Percentiles rank a stretch among this genome's conserved stretches.
phyloP scores from a whole-genome alignment of 129 eudicot species.

The Flaveria robusta region DNA sequence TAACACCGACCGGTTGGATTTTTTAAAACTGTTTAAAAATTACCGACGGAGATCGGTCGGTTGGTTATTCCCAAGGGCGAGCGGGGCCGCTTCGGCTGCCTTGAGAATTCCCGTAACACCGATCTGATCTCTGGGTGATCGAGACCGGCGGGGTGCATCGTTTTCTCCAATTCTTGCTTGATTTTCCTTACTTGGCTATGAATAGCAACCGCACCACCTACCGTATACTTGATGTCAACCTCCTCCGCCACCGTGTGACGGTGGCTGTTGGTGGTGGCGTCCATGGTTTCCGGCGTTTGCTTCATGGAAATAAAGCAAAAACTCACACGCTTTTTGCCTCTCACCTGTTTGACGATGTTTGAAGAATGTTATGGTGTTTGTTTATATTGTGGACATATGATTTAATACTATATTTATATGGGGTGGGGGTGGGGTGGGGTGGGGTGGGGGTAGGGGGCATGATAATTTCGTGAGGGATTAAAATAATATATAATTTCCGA shows the following conservation, averaged over 20 bases:
- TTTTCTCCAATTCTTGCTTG: conserved; percentile 64
- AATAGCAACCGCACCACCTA: conserved; percentile 41
- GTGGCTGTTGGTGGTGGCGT: conserved; percentile 29
- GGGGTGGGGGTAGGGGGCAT: conserved; percentile 13
- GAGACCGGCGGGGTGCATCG: conserved; percentile 33
- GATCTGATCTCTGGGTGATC: conserved; percentile 42
- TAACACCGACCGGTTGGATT: neutral
- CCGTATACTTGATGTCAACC: conserved; percentile 24
- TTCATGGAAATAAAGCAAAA: conserved; percentile 14
- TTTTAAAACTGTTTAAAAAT: conserved; percentile 15
- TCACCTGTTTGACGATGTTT: conserved; percentile 19
- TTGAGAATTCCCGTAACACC: conserved; percentile 37
- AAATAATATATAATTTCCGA: conserved; percentile 17
- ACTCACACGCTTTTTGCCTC: conserved; percentile 32
- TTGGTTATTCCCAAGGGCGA: conserved; percentile 60
- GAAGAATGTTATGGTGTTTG: conserved; percentile 11
- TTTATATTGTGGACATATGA: conserved; percentile 9
- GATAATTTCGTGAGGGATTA: conserved; percentile 36
- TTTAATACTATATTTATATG: conserved; percentile 25
- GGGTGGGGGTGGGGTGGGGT: neutral
- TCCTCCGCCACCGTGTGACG: conserved; percentile 20
- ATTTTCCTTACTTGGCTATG: conserved; percentile 67
- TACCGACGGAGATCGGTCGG: conserved; percentile 50
- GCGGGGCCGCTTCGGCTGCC: conserved; percentile 53
- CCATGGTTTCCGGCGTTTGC: conserved; percentile 33